Evolutionary conservation across 2,329 filamentous ascomycete species (phyloP), one percentile per base, ranked within the genome.

Genomic region (Ceratocystis albifundus): DNA sequence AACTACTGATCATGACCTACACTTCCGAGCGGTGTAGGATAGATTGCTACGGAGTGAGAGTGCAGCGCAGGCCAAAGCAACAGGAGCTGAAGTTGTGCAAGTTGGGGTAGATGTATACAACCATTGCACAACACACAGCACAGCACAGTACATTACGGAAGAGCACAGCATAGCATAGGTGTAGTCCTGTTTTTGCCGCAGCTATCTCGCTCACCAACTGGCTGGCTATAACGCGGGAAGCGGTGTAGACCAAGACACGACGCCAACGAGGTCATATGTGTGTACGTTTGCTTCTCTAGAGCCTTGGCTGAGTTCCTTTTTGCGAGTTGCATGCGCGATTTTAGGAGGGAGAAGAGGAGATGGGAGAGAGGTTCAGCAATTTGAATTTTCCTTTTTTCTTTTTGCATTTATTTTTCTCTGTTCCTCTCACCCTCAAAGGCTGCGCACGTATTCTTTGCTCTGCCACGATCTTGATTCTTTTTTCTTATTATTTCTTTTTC

Each of bases 21-120:
- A 68, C 61, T 67, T 57, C n/a, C 62, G 66, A 30, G 28, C 62
- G 22, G 62, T 64, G 15, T 67, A 65, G 45, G 15, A n/a, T 28
- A n/a, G 25, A 50, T 50, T 22, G 15, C 5, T 50, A 22, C 46
- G 22, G 46, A 8, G 46, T n/a, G 4, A 8, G 6, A 2, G 4
- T 53, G 20, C 48, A 25, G 48, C 25, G 48, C 25, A 53, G 32
- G 32, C 32, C 12, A 36, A 36, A 10, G 32, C 32, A 2, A 36
- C 32, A 36, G 6, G 32, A 36, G 32, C 32, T 36, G 32, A 36
- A 36, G 32, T 36, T 25, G 25, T 53, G 20, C 48, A 53, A 20
- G 15, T 50, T 20, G 46, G 46, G 46, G 46, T 20, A 50, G n/a
- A 20, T 22, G 22, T 22, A 50, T 25, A 22, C 20, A 53, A 8